These are phyloP conservation scores for Calocybe cyanea DNA, from an alignment of 768 basidiomycete species.

Conservation along the genomic window DNA sequence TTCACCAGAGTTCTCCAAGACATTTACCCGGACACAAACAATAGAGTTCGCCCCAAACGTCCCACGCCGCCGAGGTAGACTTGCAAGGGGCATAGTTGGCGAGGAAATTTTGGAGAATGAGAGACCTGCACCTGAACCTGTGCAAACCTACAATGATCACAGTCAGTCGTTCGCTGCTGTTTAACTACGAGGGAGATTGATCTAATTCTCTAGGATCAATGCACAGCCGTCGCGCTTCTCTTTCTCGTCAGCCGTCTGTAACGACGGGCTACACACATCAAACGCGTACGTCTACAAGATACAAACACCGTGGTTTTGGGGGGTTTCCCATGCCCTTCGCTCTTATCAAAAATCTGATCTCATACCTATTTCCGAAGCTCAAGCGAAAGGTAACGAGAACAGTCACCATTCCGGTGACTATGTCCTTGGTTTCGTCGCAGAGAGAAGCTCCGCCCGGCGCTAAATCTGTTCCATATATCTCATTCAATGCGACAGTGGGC, in stretches of 20 bases:
- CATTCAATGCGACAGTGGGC: conserved; percentile 82
- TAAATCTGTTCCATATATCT: conserved; percentile 71
- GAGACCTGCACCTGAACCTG: conserved; percentile 5
- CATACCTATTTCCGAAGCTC: conserved; percentile 60
- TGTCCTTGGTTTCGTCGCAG: conserved; percentile 48
- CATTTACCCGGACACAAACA: conserved; percentile 36
- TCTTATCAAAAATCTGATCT: conserved; percentile 46
- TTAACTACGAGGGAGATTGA: background rate
- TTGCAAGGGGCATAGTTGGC: conserved; percentile 9
- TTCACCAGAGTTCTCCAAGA: conserved; percentile 14
- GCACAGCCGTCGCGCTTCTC: conserved; percentile 14
- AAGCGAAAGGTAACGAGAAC: conserved; percentile 59
- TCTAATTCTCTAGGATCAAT: conserved; percentile 12
- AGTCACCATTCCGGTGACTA: conserved; percentile 71
- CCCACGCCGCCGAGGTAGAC: conserved; percentile 24
- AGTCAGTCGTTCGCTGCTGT: conserved; percentile 8
- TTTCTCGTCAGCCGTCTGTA: conserved; percentile 19
- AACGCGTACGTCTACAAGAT: conserved; percentile 17
- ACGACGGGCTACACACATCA: conserved; percentile 16
- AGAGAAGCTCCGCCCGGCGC: conserved; percentile 37
- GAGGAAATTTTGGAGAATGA: conserved; percentile 13
- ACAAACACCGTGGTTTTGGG: conserved; percentile 53
- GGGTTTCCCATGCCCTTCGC: conserved; percentile 73
- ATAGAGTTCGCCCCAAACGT: conserved; percentile 34
- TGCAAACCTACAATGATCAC: conserved; percentile 8